Evolutionary conservation across 192 early-diverging fungal genomes (phyloP).

Genomic region (Paraglomus occultum): DNA sequence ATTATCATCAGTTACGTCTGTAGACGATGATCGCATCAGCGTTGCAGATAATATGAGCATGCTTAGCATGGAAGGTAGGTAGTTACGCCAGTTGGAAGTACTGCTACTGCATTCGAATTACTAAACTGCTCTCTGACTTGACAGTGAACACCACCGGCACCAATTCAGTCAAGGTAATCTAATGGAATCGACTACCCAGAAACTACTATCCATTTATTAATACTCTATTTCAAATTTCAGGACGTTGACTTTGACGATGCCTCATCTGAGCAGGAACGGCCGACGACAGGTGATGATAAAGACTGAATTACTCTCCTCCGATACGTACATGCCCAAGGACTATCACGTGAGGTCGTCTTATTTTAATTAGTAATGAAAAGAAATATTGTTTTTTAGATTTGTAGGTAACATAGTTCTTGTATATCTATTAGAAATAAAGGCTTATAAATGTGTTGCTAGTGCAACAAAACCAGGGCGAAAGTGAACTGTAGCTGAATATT

Average conservation of each 20-base stretch:
- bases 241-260: conserved; percentile 60
- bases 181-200: too few relatives aligned
- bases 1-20: conserved; percentile 25
- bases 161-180: conserved; percentile 62
- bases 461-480: too few relatives aligned
- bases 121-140: neutral
- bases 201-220: neutral
- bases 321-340: too few relatives aligned
- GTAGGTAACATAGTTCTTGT: too few relatives aligned
- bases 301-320: too few relatives aligned
- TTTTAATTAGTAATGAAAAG: too few relatives aligned
- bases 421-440: too few relatives aligned
- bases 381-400: too few relatives aligned
- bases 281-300: too few relatives aligned
- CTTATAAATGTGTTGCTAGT: too few relatives aligned
- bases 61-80: conserved; percentile 56
- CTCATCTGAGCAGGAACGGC: conserved; percentile 38
- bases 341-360: too few relatives aligned
- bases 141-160: conserved; percentile 80
- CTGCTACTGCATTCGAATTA: neutral
- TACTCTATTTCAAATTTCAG: conserved; percentile 35
- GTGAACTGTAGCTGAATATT: too few relatives aligned
- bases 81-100: neutral
- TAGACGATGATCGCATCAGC: conserved; percentile 39
- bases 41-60: conserved; percentile 63